Evolutionary conservation across 2,329 filamentous ascomycete genomes (phyloP), one percentile per base, ranked within the genome.

Genomic region (Tolypocladium tropicale): DNA sequence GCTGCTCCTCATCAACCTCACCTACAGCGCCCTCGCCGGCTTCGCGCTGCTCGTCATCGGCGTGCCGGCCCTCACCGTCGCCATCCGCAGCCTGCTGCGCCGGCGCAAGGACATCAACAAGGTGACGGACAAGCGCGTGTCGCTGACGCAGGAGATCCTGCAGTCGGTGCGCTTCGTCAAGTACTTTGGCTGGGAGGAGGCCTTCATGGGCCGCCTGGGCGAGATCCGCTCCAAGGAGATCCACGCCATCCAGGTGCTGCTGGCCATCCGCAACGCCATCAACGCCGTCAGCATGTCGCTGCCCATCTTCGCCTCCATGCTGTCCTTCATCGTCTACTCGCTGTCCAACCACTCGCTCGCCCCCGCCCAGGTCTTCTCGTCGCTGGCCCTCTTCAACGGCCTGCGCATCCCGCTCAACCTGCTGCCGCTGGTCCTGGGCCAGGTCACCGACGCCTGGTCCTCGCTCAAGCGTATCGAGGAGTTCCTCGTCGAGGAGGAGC

Each of bases 121-220:
- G 65, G 83, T 96, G 58, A 97, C 93, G 2, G 93, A 97, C 68
- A 89, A 95, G 72, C 84, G 93, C 60, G 92, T 97, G 9, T 88
- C 88, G 54, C 76, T 97, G 36, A 96, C 91, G 0, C 92, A 96
- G 67, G 93, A 97, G 68, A 95, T 97, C 53, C 67, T 97, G 16
- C 87, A 91, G 62, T 89, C 90, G 0, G 92, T 96, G 28, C 83
- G 92, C 30, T 96, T 97, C 66, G 93, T 97, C 72, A 97, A 97
- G 70, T 96, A 84, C 70, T 97, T 96, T 67, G 92, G 91, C 9
- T 97, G 93, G 93, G 93, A 97, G 68, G 86, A 81, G 57, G 88
- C 89, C 36, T 96, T 97, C 66, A 75, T 96, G 14, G 78, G 84
- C 53, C 84, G 91, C 16, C 78, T 96, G 18, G 82, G 83, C 53